Percentiles rank a stretch among this genome's conserved stretches.
Conservation (phyloP, 768 basidiomycete genomes). For the Cystobasidium onofrii region DNA sequence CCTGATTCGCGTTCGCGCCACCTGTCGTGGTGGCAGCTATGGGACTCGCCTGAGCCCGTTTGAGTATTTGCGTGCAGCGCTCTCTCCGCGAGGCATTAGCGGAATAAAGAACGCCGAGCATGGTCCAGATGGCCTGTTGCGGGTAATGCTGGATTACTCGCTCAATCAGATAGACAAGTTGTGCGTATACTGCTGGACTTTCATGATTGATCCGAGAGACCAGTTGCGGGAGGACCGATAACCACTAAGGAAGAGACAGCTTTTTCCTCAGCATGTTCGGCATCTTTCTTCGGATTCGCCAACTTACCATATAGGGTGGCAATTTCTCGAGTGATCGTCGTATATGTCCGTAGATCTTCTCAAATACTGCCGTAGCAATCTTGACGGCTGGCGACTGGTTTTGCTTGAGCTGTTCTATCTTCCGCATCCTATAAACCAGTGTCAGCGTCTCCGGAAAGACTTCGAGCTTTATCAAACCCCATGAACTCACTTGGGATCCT, state of each 20-base stretch:
- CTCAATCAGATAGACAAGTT: slow-evolving; percentile 61
- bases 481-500: neutral
- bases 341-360: slow-evolving; percentile 32
- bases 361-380: neutral
- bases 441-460: neutral
- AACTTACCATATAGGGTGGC: slow-evolving; percentile 24
- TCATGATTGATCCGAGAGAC: slow-evolving; percentile 81
- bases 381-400: neutral
- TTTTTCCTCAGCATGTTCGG: neutral
- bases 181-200: slow-evolving; percentile 55
- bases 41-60: slow-evolving; percentile 32
- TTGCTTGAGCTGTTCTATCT: neutral
- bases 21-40: neutral
- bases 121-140: slow-evolving; percentile 85
- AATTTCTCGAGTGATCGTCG: slow-evolving; percentile 44
- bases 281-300: neutral
- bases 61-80: slow-evolving; percentile 52
- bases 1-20: neutral
- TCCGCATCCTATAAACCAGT: neutral
- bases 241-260: slow-evolving; percentile 59
- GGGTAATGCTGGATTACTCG: slow-evolving; percentile 74
- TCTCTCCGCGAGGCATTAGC: slow-evolving; percentile 57
- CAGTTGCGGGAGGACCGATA: slow-evolving; percentile 90
- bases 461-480: too few species aligned
- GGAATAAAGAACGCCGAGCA: slow-evolving; percentile 78